phyloP scores from a whole-genome alignment of 768 basidiomycete genomes.

The Cyclocybe cylindracea region DNA sequence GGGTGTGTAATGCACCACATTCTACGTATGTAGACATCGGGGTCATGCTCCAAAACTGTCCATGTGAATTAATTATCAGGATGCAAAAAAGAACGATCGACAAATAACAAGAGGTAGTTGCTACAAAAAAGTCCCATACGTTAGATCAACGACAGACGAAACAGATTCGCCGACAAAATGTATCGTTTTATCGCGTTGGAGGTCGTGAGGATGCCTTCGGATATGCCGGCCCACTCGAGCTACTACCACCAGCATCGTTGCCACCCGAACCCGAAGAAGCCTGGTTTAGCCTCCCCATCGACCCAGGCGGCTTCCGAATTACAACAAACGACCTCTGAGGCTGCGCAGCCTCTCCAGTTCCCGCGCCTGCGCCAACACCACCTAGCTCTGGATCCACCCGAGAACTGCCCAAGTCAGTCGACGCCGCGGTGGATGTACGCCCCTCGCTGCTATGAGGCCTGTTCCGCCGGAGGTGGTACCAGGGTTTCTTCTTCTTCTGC shows the following conservation, averaged over 20 bases:
- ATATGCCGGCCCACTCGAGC: conserved; percentile 9
- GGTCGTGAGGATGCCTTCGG: conserved; percentile 25
- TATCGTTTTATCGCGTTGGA: conserved; percentile 27
- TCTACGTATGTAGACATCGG: too few species aligned
- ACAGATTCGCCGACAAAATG: conserved; percentile 2
- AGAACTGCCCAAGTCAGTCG: conserved; percentile 12
- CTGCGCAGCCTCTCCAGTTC: conserved; percentile 16
- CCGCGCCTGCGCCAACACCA: conserved; percentile 25
- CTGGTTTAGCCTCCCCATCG: conserved; percentile 34
- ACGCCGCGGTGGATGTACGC: conserved; percentile 26
- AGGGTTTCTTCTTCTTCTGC: conserved; percentile 65
- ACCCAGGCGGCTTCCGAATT: conserved; percentile 57
- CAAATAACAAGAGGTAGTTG: background rate
- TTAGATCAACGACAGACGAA: conserved; percentile 6
- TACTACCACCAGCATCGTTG: conserved; percentile 5
- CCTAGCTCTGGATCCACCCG: conserved; percentile 38
- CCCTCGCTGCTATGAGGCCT: conserved; percentile 63
- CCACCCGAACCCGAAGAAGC: conserved; percentile 6
- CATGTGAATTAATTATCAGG: too few species aligned
- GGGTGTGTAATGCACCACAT: too few species aligned
- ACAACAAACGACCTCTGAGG: conserved; percentile 68
- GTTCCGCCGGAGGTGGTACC: conserved; percentile 64
- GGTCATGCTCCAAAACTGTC: too few species aligned
- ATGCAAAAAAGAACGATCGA: background rate
- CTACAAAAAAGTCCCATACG: conserved; percentile 8